Conservation (phyloP, 306 rosid species). For the Trichosanthes cucumerina region DNA sequence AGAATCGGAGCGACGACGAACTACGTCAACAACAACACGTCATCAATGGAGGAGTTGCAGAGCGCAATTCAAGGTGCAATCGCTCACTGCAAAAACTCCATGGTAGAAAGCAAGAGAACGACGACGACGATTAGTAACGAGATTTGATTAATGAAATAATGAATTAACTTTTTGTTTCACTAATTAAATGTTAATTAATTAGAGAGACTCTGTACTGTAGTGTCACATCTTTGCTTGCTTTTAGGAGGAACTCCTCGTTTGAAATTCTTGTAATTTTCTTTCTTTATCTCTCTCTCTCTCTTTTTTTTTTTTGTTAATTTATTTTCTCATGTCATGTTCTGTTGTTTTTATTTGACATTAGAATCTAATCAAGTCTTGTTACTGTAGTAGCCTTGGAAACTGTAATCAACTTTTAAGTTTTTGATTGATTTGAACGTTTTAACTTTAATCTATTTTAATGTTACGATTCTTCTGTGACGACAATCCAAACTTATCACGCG, state of each 20-base stretch:
- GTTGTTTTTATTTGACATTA: slow-evolving; percentile 2
- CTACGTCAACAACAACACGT: slow-evolving; percentile 23
- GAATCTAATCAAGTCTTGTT: background rate
- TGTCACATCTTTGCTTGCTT: slow-evolving; percentile 6
- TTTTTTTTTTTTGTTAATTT: background rate
- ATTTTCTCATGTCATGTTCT: background rate
- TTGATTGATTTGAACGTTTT: background rate
- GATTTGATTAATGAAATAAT: slow-evolving; percentile 8
- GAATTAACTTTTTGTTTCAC: background rate
- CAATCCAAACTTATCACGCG: background rate
- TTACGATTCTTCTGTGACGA: background rate
- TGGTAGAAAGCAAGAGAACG: background rate
- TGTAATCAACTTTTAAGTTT: background rate
- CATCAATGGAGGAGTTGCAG: slow-evolving; percentile 92
- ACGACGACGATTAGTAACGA: background rate
- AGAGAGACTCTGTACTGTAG: background rate
- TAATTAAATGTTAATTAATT: slow-evolving; percentile 3
- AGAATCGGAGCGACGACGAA: slow-evolving; percentile 1
- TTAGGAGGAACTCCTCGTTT: slow-evolving; percentile 2
- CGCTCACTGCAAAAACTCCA: slow-evolving; percentile 70
- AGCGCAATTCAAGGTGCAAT: slow-evolving; percentile 96
- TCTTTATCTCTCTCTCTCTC: too few relatives aligned
- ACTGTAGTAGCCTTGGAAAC: slow-evolving; percentile 5
- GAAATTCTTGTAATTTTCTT: slow-evolving; percentile 8
- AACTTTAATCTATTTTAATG: background rate